Base-by-base conservation (phyloP, 2,329 filamentous ascomycete species). In the Curvularia verruculosa region DNA sequence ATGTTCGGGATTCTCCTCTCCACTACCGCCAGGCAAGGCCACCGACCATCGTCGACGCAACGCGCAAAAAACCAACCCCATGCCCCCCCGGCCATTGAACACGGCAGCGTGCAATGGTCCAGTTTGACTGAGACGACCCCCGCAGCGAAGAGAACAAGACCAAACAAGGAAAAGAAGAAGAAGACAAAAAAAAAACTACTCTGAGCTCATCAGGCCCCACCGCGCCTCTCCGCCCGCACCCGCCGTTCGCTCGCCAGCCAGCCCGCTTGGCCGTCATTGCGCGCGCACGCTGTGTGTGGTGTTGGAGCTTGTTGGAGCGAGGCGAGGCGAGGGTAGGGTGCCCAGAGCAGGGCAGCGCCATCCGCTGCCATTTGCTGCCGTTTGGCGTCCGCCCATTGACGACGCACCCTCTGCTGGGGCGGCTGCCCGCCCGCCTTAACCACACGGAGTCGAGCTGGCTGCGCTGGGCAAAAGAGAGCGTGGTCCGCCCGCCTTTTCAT, bases 401-500 rank as follows among this genome's bases (percentile, higher is more conserved):
- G 7, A 29, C 26, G 26, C 26, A 46, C 26, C 15, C 39, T 5
- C 12, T 58, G 54, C 55, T 49, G 62, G 59, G 52, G 61, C 61
- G 52, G 61, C 61, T 63, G 60, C 51, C 58, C 50, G 47, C 58
- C 51, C 57, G 48, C 57, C 63, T 62, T 63, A 61, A 63, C 63
- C 65, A 68, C 44, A 53, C 49, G 37, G 54, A 49, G 34, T 37
- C 46, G 46, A 39, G 46, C 59, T 54, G 50, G 58, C 29, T 43
- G 40, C 40, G 40, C 65, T 60, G 60, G 66, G 64, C 60, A 63
- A 53, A 58, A 65, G 60, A 65, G 60, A 55, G 56, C 45, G 55
- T 59, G 63, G 64, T 59, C 69, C 69, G 70, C 66, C 68, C 70
- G 67, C 66, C 67, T 67, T 70, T 74, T 72, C 64, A 73, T 68